These are phyloP conservation scores for Calocera viscosa DNA, from an alignment of 768 basidiomycete species.

Conservation along the genomic window DNA sequence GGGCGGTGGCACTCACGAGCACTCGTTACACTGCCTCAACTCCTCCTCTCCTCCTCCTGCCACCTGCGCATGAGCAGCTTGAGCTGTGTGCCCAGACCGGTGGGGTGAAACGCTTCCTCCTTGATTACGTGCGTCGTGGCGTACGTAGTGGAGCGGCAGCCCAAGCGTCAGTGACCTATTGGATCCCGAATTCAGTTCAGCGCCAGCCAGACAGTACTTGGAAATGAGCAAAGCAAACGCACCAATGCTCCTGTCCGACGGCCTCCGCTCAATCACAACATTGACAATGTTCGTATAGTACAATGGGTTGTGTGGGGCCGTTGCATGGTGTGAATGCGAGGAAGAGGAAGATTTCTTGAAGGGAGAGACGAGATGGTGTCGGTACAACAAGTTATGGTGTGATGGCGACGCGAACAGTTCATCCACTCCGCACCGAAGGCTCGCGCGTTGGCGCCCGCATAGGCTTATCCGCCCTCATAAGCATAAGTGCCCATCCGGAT, in stretches of 20 bases:
- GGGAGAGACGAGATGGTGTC: no score
- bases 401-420: no score
- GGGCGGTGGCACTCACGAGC: slow-evolving; percentile 49
- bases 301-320: slow-evolving; percentile 92
- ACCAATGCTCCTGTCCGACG: slow-evolving; percentile 66
- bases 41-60: slow-evolving; percentile 54
- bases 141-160: slow-evolving; percentile 58
- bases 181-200: not conserved
- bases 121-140: slow-evolving; percentile 57
- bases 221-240: slow-evolving; percentile 18
- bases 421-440: no score
- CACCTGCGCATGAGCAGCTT: slow-evolving; percentile 82
- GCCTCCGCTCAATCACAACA: slow-evolving; percentile 74
- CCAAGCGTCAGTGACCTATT: slow-evolving; percentile 93
- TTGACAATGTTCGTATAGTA: slow-evolving; percentile 84
- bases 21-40: slow-evolving; percentile 55
- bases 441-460: no score
- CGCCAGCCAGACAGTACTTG: slow-evolving; percentile 2
- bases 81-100: slow-evolving; percentile 83
- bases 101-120: slow-evolving; percentile 76
- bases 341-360: slow-evolving; percentile 93
- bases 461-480: no score
- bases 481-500: no score
- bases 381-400: no score
- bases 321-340: slow-evolving; percentile 94